Conservation (phyloP, 257 asterid genomes). For the Lithospermum erythrorhizon region DNA sequence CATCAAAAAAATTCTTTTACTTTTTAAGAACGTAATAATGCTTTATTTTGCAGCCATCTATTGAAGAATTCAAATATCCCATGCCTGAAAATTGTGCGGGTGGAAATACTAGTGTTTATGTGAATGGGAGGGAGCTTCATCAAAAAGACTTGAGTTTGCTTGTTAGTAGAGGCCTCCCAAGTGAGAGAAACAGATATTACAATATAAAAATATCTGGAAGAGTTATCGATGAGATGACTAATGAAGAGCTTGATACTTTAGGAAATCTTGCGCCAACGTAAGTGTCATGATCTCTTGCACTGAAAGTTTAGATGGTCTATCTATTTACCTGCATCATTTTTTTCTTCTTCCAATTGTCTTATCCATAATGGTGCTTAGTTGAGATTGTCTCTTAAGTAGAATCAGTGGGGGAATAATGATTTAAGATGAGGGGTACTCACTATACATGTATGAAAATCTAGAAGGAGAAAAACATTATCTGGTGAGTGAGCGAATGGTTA, state of each 20-base stretch:
- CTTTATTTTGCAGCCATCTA: conserved; percentile 59
- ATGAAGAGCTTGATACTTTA: conserved; percentile 74
- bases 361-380: background rate
- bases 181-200: conserved; percentile 47
- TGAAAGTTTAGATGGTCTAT: background rate
- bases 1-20: background rate
- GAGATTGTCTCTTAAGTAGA: background rate
- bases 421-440: too few relatives aligned
- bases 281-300: conserved; percentile 12
- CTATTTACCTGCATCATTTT: too few relatives aligned
- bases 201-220: conserved; percentile 78
- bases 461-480: too few relatives aligned
- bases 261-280: conserved; percentile 99
- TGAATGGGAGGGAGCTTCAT: conserved; percentile 80
- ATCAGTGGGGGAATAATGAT: too few relatives aligned
- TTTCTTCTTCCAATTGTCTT: background rate
- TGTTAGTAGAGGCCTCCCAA: conserved; percentile 64
- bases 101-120: conserved; percentile 62
- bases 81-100: conserved; percentile 62
- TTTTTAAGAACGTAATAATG: conserved; percentile 1
- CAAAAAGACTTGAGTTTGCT: conserved; percentile 66
- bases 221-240: conserved; percentile 61
- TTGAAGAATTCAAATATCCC: conserved; percentile 71
- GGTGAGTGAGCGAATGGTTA: too few relatives aligned
- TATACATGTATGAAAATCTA: too few relatives aligned